These are phyloP conservation scores for Cynara cardunculus DNA, from an alignment of 129 eudicot species.

Conservation along the genomic window DNA sequence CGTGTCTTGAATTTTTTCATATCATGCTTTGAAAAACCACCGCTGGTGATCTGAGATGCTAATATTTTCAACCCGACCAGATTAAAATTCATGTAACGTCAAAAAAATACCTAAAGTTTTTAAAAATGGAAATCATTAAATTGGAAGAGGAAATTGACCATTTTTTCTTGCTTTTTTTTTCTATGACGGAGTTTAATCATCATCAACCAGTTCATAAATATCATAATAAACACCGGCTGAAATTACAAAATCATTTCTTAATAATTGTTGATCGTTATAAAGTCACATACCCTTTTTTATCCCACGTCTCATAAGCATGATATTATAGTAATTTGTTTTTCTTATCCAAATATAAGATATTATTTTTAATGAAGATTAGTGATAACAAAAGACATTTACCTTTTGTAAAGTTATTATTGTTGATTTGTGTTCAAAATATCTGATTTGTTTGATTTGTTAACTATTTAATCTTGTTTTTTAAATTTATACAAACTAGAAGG, in stretches of 20 bases:
- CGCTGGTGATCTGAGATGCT: not conserved
- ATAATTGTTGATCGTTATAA: not conserved
- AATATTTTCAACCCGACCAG: not conserved
- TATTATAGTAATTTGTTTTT: not conserved
- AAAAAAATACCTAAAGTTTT: not conserved
- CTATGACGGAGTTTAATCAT: not conserved
- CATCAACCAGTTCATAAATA: not conserved
- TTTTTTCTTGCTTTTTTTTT: not conserved
- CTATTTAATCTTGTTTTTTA: not conserved
- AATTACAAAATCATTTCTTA: not conserved
- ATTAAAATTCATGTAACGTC: not conserved
- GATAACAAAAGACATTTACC: not conserved
- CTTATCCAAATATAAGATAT: not conserved
- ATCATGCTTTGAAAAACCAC: not conserved
- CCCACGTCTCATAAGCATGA: not conserved
- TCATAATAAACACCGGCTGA: not conserved
- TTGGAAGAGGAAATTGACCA: not conserved
- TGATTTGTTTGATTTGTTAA: too few species aligned
- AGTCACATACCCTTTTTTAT: not conserved
- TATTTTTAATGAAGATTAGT: not conserved
- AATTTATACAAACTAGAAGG: too few species aligned
- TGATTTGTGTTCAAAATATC: not conserved
- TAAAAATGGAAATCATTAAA: not conserved
- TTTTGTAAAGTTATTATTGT: not conserved
- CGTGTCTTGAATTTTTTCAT: not conserved